Evolutionary conservation across 2,329 filamentous ascomycete species (phyloP).

Genomic region (Colletotrichum neosansevieriae): DNA sequence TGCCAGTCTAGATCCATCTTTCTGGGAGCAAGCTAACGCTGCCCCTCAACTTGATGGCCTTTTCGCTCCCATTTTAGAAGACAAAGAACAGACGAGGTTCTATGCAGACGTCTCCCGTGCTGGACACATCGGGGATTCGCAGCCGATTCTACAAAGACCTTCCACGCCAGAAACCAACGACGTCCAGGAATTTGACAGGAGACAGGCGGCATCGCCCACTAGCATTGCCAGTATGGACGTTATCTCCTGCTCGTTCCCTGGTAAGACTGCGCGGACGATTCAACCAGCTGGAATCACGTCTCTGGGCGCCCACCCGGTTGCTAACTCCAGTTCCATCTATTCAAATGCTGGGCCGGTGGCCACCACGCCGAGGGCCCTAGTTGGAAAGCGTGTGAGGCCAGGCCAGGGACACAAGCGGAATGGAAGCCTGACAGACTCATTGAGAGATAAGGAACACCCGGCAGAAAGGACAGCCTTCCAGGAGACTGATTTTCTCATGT

Average conservation of each 20-base stretch:
- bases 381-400: conserved; percentile 70
- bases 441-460: conserved; percentile 72
- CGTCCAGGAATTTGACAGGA: conserved; percentile 47
- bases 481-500: conserved; percentile 69
- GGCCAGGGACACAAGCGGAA: conserved; percentile 80
- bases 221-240: conserved; percentile 72
- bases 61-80: conserved; percentile 46
- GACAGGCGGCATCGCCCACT: conserved; percentile 62
- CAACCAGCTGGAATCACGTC: conserved; percentile 54
- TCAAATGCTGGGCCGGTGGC: conserved; percentile 64
- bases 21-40: conserved; percentile 61
- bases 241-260: conserved; percentile 73
- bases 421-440: conserved; percentile 87
- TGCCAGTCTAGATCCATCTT: conserved; percentile 65
- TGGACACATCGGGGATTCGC: conserved; percentile 60
- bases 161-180: conserved; percentile 58
- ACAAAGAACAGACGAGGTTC: conserved; percentile 54
- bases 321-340: conserved; percentile 61
- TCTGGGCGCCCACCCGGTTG: conserved; percentile 67
- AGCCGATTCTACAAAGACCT: conserved; percentile 59
- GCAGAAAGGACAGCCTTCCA: conserved; percentile 62
- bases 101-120: conserved; percentile 60
- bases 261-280: conserved; percentile 58
- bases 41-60: conserved; percentile 60
- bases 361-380: conserved; percentile 68